Conservation (phyloP, 352 stramenopile species). For the Pythium oligandrum region DNA sequence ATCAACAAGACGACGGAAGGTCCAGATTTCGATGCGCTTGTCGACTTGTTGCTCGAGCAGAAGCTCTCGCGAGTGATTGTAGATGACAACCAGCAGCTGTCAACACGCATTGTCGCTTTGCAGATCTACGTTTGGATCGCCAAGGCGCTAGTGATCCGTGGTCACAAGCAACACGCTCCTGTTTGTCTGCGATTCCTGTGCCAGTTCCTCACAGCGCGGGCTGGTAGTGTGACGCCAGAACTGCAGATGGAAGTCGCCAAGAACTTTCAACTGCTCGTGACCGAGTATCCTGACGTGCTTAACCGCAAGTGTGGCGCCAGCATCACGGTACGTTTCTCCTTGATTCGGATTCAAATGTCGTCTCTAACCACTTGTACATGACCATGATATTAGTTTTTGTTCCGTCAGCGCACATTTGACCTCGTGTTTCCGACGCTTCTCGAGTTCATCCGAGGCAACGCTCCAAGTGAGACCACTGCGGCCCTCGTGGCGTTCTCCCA, state of each 20-base stretch:
- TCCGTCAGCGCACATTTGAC: slow-evolving; percentile 78
- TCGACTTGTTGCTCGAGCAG: slow-evolving; percentile 57
- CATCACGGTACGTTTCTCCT: slow-evolving; percentile 51
- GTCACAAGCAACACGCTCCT: slow-evolving; percentile 63
- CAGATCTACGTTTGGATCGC: slow-evolving; percentile 84
- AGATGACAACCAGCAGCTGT: slow-evolving; percentile 28
- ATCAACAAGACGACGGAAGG: slow-evolving; percentile 87
- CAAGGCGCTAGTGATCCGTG: slow-evolving; percentile 78
- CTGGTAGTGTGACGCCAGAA: slow-evolving; percentile 19
- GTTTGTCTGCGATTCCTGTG: slow-evolving; percentile 70
- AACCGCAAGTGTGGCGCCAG: slow-evolving; percentile 80
- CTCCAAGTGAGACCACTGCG: slow-evolving; percentile 39
- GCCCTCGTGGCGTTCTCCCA: slow-evolving; percentile 74
- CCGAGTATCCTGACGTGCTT: slow-evolving; percentile 71
- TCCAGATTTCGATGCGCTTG: slow-evolving; percentile 70
- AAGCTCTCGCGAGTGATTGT: slow-evolving; percentile 61
- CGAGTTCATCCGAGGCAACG: slow-evolving; percentile 48
- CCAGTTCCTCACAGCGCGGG: slow-evolving; percentile 40
- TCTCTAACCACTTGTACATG: neutral
- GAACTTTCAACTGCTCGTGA: slow-evolving; percentile 76
- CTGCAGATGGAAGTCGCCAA: slow-evolving; percentile 75
- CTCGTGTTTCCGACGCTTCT: slow-evolving; percentile 68
- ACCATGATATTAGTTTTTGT: slow-evolving; percentile 46
- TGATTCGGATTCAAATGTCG: neutral
- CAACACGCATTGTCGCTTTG: slow-evolving; percentile 53